A percentile compares a stretch with the other conserved stretches of the same genome.
These are phyloP conservation scores for Abrus pulchellus DNA, from an alignment of 306 rosid genomes.

Conservation along the genomic window DNA sequence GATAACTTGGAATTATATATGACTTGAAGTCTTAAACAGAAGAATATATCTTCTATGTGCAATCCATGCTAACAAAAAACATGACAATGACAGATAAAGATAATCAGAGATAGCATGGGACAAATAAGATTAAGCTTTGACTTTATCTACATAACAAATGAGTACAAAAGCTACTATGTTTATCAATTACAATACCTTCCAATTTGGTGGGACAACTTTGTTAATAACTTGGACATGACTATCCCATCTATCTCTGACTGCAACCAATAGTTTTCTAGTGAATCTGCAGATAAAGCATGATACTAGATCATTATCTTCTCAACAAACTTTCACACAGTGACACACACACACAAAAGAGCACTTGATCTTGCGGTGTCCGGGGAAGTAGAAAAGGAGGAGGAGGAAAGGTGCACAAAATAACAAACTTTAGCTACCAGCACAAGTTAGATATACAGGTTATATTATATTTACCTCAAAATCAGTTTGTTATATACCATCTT, in stretches of 20 bases:
- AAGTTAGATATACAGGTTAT: conserved; percentile 28
- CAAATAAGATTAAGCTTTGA: conserved; percentile 20
- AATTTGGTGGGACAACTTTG: conserved; percentile 78
- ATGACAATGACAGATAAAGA: conserved; percentile 5
- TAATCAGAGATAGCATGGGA: not conserved
- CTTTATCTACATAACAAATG: conserved; percentile 25
- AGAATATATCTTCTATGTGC: not conserved
- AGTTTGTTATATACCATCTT: conserved; percentile 90
- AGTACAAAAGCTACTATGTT: conserved; percentile 29
- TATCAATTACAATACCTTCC: conserved; percentile 72
- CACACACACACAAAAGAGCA: conserved; percentile 24
- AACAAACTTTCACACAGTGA: not conserved
- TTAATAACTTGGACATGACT: conserved; percentile 70
- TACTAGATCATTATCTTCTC: conserved; percentile 34
- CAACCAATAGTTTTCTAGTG: conserved; percentile 84
- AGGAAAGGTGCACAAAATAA: not conserved
- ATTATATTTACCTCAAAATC: conserved; percentile 69
- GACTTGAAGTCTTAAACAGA: conserved; percentile 2
- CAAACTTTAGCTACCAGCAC: conserved; percentile 39
- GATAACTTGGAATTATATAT: conserved; percentile 15
- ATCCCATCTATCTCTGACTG: conserved; percentile 87
- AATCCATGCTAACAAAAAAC: conserved; percentile 13
- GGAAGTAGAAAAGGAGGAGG: not conserved
- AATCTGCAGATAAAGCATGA: conserved; percentile 64
- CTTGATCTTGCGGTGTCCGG: conserved; percentile 9